Base-by-base conservation (phyloP, 306 rosid species). In the Fagus crenata region DNA sequence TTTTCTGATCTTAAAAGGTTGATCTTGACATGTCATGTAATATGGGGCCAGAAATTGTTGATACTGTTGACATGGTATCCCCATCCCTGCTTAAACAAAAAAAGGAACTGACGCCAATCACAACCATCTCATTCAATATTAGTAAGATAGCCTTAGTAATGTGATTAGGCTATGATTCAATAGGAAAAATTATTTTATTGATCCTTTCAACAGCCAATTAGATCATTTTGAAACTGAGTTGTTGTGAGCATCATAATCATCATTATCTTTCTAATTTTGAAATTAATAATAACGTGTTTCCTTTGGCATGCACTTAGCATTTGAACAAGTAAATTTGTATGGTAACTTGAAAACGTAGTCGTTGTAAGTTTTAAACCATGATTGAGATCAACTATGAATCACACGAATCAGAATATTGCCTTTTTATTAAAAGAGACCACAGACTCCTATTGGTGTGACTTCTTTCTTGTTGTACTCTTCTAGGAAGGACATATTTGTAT, bases 211-310 rank as follows among this genome's bases (percentile, higher is more conserved):
- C 53, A 18, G 65, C 36, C 65, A 58, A 31, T n/a, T 55, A 55
- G 60, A 13, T 28, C 28, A 22, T 22, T 28, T 18, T 1, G 32
- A 55, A 55, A 6, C 60, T 9, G 4, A 55, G 60, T 55, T 55
- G 17, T 55, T 55, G 60, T 55, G 31, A 49, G 8, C 15, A 22
- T 31, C 2, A 13, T 46, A 64, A 64, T 35, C 22, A 4, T 64
- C 18, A 64, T n/a, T n/a, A n/a, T 64, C 14, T 36, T 41, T 64
- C 22, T 64, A 64, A 64, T 64, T 36, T 61, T 64, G 42, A 64
- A 13, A 64, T 15, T 64, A 5, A 64, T 13, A 17, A 18, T 64
- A 36, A 37, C 69, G 35, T 1, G 12, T 35, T 35, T 9, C 14
- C 69, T 15, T 36, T 36, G 46, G 5, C 69, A 64, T 36, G 46